Conservation (phyloP, 2,329 filamentous ascomycete genomes). For the Epichloe brachyelytri region DNA sequence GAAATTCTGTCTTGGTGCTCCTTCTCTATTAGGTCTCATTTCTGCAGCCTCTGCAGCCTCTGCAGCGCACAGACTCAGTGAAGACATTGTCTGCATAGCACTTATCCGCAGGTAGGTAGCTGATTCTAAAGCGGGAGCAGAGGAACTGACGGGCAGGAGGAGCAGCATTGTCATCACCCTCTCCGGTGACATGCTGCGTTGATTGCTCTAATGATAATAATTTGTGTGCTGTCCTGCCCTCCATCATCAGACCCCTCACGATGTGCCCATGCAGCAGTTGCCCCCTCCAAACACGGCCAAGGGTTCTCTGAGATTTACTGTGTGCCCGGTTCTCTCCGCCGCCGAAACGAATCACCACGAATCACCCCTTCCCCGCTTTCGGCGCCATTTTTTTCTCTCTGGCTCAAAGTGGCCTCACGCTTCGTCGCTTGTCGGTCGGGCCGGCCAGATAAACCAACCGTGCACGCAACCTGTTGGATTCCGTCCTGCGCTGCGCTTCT, state of each 20-base stretch:
- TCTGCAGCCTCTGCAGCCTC: neutral
- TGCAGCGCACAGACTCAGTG: neutral
- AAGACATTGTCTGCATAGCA: neutral
- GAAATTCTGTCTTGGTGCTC: neutral
- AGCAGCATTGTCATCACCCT: no score
- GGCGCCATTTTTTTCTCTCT: slow-evolving; percentile 15
- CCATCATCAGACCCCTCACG: neutral
- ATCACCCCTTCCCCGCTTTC: slow-evolving; percentile 19
- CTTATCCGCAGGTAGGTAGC: neutral
- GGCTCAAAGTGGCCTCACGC: slow-evolving; percentile 11
- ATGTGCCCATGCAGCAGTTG: neutral
- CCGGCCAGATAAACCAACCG: neutral
- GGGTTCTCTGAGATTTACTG: no score
- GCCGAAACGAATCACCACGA: neutral
- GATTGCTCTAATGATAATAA: fast-evolving
- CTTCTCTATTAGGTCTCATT: neutral
- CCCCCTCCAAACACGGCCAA: neutral
- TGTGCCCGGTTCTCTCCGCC: neutral
- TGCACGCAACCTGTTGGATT: neutral
- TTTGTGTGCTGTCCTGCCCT: neutral
- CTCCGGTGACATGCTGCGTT: no score
- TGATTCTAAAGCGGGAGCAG: neutral
- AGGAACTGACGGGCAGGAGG: no score
- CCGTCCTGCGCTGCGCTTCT: slow-evolving; percentile 7
- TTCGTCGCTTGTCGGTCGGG: slow-evolving; percentile 1